Base-by-base conservation (phyloP, 495 filamentous ascomycete genomes). In the Hypoxylon cercidicola region DNA sequence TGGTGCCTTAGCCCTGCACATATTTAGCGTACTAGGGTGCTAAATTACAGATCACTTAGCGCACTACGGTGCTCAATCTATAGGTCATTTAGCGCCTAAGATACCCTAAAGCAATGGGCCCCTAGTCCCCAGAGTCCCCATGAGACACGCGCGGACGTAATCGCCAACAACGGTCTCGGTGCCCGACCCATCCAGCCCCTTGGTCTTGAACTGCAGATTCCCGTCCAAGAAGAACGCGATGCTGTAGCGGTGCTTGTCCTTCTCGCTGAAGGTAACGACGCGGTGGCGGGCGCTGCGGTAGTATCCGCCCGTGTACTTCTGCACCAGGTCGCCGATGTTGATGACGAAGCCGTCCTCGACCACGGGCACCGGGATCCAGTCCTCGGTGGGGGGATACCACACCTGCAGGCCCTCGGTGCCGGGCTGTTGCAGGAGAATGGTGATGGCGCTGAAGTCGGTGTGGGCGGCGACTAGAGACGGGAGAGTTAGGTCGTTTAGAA, bases 281-380 rank as follows among this genome's bases (percentile, higher is more conserved):
- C 76, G 63, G 62, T 81, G 78, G 13, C 50, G 54, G 4, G 72
- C 72, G 56, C 76, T 79, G 44, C 70, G 72, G 58, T 79, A 82
- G 37, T 54, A 21, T 0, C 75, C 75, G 15, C 66, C 66, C 3
- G 79, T 73, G 71, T 72, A 80, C 55, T 63, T 67, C 25, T 74
- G 56, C 12, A 81, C 60, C 70, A 80, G 68, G 49, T 81, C 76
- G 4, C 79, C 78, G 5, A 72, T 68, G 46, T 81, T 81, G 58
- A 81, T 71, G 12, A 81, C 73, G 48, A 72, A 76, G 3, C 62
- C 62, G 41, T 76, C 73, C 54, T 78, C 73, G 9, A 64, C 12
- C 7, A 74, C 68, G 5, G 68, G 69, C 20, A 75, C 77, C 19
- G 48, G 54, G 18, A 80, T 44, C 77, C 78, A 81, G 1, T 59